phyloP scores from a whole-genome alignment of 768 basidiomycete species.

The Mycena leptocephala region DNA sequence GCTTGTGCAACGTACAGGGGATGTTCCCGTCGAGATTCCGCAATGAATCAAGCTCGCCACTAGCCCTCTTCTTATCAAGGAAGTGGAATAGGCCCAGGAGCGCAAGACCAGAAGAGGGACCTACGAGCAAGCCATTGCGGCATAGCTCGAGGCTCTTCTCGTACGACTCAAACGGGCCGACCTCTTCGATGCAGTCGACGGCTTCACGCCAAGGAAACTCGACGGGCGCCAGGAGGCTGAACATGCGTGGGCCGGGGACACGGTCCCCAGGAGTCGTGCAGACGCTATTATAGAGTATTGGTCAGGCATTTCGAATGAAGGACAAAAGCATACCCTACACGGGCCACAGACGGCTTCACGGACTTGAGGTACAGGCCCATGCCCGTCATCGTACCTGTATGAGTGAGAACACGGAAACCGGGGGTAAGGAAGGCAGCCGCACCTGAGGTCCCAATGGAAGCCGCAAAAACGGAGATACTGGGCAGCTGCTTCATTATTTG shows the following conservation, averaged over 20 bases:
- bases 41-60: slow-evolving; percentile 32
- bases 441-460: slow-evolving; percentile 43
- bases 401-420: neutral
- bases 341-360: slow-evolving; percentile 34
- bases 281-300: slow-evolving; percentile 12
- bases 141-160: slow-evolving; percentile 42
- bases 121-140: slow-evolving; percentile 42
- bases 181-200: slow-evolving; percentile 42
- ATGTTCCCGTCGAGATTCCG: slow-evolving; percentile 39
- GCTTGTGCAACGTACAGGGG: slow-evolving; percentile 27
- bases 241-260: slow-evolving; percentile 42
- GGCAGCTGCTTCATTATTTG: slow-evolving; percentile 45
- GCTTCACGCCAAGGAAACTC: slow-evolving; percentile 45
- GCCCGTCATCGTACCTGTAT: slow-evolving; percentile 43
- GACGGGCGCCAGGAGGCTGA: slow-evolving; percentile 39
- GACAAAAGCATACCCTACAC: slow-evolving; percentile 34
- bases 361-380: slow-evolving; percentile 42
- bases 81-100: slow-evolving; percentile 42
- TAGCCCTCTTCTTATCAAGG: slow-evolving; percentile 36
- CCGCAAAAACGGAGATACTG: slow-evolving; percentile 40
- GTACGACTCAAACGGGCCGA: slow-evolving; percentile 39
- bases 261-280: slow-evolving; percentile 40
- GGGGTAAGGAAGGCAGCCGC: neutral
- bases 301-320: neutral
- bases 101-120: slow-evolving; percentile 42